Percentiles rank a stretch among this genome's conserved stretches.
These are phyloP conservation scores for Phytopythium delawarense DNA, from an alignment of 352 stramenopile species.

Conservation along the genomic window DNA sequence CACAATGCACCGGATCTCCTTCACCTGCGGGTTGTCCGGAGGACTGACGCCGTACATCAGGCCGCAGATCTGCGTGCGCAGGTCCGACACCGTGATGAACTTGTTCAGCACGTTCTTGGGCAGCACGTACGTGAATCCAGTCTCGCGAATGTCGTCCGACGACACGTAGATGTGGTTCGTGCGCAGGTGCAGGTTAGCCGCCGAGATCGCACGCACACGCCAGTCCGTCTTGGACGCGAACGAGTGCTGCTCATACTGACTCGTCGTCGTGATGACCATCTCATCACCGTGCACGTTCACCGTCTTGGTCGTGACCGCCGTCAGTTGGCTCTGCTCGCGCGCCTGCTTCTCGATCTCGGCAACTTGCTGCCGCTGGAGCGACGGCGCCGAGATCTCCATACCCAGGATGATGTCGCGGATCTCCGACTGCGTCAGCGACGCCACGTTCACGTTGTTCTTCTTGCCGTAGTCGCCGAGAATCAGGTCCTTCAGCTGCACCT, in stretches of 20 bases:
- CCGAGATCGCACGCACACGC: slow-evolving; percentile 98
- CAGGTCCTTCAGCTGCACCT: slow-evolving; percentile 99
- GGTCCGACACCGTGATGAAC: slow-evolving; percentile 98
- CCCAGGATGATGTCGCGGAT: slow-evolving; percentile 99
- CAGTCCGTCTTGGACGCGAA: slow-evolving; percentile 99
- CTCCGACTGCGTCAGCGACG: slow-evolving; percentile 98
- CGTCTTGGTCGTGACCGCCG: slow-evolving; percentile 98
- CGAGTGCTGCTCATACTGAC: slow-evolving; percentile 99
- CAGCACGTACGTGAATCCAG: slow-evolving; percentile 98
- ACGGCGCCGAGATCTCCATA: slow-evolving; percentile 99
- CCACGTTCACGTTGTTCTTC: slow-evolving; percentile 99
- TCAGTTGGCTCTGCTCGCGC: slow-evolving; percentile 97
- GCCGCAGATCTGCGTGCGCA: slow-evolving; percentile 97
- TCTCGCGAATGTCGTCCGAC: slow-evolving; percentile 97
- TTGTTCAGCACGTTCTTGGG: slow-evolving; percentile 99
- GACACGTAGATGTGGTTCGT: slow-evolving; percentile 99
- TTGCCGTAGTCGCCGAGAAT: slow-evolving; percentile 99
- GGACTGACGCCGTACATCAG: slow-evolving; percentile 99
- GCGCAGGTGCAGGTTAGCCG: slow-evolving; percentile 97
- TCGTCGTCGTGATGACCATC: slow-evolving; percentile 99
- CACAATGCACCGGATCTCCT: slow-evolving; percentile 99
- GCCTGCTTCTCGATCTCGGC: slow-evolving; percentile 99
- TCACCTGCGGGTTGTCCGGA: slow-evolving; percentile 97
- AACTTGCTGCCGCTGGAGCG: slow-evolving; percentile 98
- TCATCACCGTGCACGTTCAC: slow-evolving; percentile 99